Evolutionary conservation across 2,329 filamentous ascomycete genomes (phyloP), one percentile per base, ranked within the genome.

Genomic region (Dactylellina haptotyla): DNA sequence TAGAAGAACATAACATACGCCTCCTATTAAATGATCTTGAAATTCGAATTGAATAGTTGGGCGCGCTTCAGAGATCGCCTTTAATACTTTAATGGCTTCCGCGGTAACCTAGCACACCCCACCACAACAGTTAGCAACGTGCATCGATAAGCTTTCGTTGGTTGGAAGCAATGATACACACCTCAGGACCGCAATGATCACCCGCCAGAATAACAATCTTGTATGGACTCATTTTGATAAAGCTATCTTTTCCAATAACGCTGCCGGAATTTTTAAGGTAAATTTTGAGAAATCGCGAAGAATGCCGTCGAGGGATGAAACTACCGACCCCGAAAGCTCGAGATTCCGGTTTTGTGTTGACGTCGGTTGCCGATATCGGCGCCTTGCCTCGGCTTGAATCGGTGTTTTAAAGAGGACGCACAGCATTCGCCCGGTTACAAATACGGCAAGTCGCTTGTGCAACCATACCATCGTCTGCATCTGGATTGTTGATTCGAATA

Each of bases 151-250:
- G 20, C 16, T 53, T 10, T 14, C 26, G 14, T 39, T n/a, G 16
- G 14, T 50, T 10, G 34, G 26, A 16, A 12, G 41, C 41, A 20
- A 34, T 14, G 39, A 50, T 75, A 79, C 86, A 78, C 82, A 92
- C 91, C 87, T 96, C 91, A 0, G 92, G 92, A 81, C 92, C 91
- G 79, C 89, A 92, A 82, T 95, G 91, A 84, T 96, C 92, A 79
- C 77, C 77, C 34, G 75, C 76, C 28, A 78, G 71, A 65, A 78
- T 69, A 46, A 78, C 77, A 50, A 78, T 77, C 62, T 76, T 77
- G 43, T 74, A 77, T 8, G 67, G 41, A 53, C 62, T 66, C 16
- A 61, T n/a, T n/a, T n/a, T n/a, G n/a, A n/a, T n/a, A n/a, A n/a
- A n/a, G n/a, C n/a, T 57, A 10, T 30, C 30, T 26, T 28, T 34